Percentiles rank a stretch among this genome's conserved stretches.
These are phyloP conservation scores for Uncinocarpus reesii DNA, from an alignment of 2,329 filamentous ascomycete genomes.

Conservation along the genomic window DNA sequence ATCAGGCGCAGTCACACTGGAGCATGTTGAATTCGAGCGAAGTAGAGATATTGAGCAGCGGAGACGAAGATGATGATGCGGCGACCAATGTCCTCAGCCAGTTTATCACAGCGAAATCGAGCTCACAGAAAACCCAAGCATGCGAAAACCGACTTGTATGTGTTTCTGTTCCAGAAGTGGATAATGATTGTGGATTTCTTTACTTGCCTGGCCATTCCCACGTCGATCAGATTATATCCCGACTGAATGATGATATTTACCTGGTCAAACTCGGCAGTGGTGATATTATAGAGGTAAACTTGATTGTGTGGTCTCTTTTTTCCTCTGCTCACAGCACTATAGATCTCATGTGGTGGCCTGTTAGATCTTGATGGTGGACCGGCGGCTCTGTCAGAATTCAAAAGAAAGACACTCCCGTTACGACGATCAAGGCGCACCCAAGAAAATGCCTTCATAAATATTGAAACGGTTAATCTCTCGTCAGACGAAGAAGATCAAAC, in stretches of 20 bases:
- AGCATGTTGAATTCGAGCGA: conserved; percentile 15
- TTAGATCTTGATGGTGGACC: conserved; percentile 4
- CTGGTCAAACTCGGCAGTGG: conserved; percentile 13
- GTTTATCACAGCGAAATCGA: conserved; percentile 12
- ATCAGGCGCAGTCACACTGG: too few species aligned
- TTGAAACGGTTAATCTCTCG: conserved; percentile 15
- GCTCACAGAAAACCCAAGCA: background rate
- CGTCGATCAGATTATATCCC: conserved; percentile 14
- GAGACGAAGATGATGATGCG: background rate
- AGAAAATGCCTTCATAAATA: conserved; percentile 15
- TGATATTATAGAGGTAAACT: conserved; percentile 14
- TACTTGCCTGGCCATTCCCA: conserved; percentile 15
- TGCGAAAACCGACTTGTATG: conserved; percentile 1
- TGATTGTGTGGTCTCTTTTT: background rate
- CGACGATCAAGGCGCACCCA: background rate
- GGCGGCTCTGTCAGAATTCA: conserved; percentile 9
- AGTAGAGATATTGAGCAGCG: background rate
- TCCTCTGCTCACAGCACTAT: background rate
- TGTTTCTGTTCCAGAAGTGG: conserved; percentile 15
- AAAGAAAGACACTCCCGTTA: background rate
- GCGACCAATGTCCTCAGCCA: conserved; percentile 16
- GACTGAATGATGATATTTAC: conserved; percentile 10
- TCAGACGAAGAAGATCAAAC: conserved; percentile 14
- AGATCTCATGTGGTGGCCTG: conserved; percentile 10
- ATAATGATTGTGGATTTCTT: conserved; percentile 17